These are phyloP conservation scores for Phyllostachys edulis DNA, from an alignment of 176 grass and related monocot species.

Conservation along the genomic window DNA sequence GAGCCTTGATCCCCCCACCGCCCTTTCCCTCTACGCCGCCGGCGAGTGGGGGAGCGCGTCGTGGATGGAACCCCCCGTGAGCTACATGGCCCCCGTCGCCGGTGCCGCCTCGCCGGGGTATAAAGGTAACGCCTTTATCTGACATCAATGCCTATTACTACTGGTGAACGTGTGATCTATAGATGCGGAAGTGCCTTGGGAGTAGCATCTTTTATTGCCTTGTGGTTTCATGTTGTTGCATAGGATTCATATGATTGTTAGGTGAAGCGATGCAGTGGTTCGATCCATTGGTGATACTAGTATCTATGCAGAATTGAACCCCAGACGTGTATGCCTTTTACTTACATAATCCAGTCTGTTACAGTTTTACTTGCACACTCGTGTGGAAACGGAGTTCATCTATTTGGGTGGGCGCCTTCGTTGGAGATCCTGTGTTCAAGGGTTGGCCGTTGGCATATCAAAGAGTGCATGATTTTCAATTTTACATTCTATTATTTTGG, in stretches of 20 bases:
- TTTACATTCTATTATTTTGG: neutral
- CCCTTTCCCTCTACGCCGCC: conserved; percentile 37
- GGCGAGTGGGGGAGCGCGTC: conserved; percentile 31
- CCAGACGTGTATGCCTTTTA: neutral
- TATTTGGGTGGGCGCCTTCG: neutral
- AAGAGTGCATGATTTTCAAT: neutral
- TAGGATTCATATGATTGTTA: neutral
- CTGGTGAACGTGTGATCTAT: conserved; percentile 9
- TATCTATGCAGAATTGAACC: neutral
- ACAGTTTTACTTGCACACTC: neutral
- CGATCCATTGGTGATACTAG: neutral
- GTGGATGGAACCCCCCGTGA: conserved; percentile 62
- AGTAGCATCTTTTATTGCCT: neutral
- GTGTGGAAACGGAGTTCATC: neutral
- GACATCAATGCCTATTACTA: neutral
- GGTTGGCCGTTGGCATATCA: neutral
- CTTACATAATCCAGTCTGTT: neutral
- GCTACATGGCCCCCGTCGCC: conserved; percentile 36
- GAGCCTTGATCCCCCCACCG: conserved; percentile 33
- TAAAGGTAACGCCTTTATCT: conserved; percentile 12
- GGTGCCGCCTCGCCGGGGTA: neutral
- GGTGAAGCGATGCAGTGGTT: neutral
- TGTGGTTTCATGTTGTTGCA: conserved; percentile 19
- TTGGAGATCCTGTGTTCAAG: neutral
- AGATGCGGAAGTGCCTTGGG: neutral